Conservation (phyloP, 2,329 filamentous ascomycete genomes). For the Exutisphaerella laricina region DNA sequence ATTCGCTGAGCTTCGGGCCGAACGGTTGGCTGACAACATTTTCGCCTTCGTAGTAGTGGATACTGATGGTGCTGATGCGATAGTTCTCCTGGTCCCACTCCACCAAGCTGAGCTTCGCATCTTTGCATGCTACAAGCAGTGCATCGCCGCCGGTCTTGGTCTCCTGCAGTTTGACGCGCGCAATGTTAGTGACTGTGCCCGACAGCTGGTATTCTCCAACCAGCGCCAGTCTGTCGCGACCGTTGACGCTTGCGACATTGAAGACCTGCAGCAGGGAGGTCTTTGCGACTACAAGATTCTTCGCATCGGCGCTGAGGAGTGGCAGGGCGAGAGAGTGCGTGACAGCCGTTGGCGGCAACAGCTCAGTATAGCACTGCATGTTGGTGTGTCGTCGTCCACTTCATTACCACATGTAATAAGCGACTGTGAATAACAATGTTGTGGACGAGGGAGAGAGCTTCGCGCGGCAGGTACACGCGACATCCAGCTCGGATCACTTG, state of each 20-base stretch:
- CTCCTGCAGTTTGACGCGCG: conserved; percentile 64
- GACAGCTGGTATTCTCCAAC: conserved; percentile 77
- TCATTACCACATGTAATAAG: not conserved
- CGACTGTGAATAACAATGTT: not conserved
- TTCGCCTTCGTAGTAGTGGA: conserved; percentile 97
- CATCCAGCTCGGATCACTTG: no score
- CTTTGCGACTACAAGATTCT: conserved; percentile 86
- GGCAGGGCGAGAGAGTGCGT: conserved; percentile 77
- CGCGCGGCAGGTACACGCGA: no score
- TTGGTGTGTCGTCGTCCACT: conserved; percentile 1
- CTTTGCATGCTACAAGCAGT: conserved; percentile 75
- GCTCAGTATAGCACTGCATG: conserved; percentile 98
- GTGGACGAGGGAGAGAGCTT: no score
- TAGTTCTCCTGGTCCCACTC: conserved; percentile 85
- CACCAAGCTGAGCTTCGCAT: conserved; percentile 86
- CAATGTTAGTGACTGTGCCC: conserved; percentile 78
- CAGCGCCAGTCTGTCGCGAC: conserved; percentile 63
- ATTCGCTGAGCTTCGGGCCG: conserved; percentile 68
- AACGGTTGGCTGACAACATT: conserved; percentile 61
- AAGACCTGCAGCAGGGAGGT: conserved; percentile 93
- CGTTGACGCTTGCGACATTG: conserved; percentile 35
- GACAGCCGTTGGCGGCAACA: conserved; percentile 89
- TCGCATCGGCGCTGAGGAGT: conserved; percentile 68
- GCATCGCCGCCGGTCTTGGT: conserved; percentile 78
- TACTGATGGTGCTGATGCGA: conserved; percentile 79